These are phyloP conservation scores for Pleurostoma richardsiae DNA, from an alignment of 2,329 filamentous ascomycete genomes.

Conservation along the genomic window DNA sequence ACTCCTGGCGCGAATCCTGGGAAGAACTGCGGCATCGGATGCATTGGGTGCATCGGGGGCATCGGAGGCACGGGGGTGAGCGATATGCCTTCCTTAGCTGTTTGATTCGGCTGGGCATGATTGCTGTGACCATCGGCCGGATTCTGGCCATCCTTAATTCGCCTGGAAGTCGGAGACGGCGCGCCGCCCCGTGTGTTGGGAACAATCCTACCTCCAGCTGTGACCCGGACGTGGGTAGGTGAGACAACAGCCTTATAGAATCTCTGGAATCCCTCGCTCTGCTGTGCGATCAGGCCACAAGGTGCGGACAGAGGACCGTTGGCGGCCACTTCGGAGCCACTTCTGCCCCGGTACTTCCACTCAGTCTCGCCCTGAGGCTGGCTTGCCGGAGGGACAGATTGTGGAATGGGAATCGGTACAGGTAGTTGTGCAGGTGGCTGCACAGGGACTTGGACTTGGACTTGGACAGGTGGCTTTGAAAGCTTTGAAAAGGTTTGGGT, in stretches of 20 bases:
- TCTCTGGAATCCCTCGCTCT: slow-evolving; percentile 60
- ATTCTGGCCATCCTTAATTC: slow-evolving; percentile 33
- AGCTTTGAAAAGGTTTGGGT: background rate
- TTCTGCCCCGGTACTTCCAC: slow-evolving; percentile 40
- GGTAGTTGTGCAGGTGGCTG: background rate
- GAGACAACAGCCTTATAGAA: slow-evolving; percentile 67
- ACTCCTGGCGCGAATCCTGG: slow-evolving; percentile 21
- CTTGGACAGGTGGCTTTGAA: background rate
- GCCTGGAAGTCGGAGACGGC: slow-evolving; percentile 47
- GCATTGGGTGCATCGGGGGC: slow-evolving; percentile 10
- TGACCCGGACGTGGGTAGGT: slow-evolving; percentile 62
- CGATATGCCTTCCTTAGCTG: slow-evolving; percentile 6
- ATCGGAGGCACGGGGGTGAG: slow-evolving; percentile 17
- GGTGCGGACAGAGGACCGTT: slow-evolving; percentile 49
- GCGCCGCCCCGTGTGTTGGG: slow-evolving; percentile 52
- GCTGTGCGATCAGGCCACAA: slow-evolving; percentile 45
- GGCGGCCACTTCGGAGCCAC: slow-evolving; percentile 33
- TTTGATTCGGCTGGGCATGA: background rate
- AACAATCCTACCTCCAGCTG: slow-evolving; percentile 62
- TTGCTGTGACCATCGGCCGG: slow-evolving; percentile 2
- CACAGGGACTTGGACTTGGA: background rate
- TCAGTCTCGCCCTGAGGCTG: slow-evolving; percentile 14
- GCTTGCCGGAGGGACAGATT: too few relatives aligned
- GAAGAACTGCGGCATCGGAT: slow-evolving; percentile 13
- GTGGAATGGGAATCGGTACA: too few relatives aligned